Conservation (phyloP, 192 early-diverging fungal genomes). For the Coemansia sp. region DNA sequence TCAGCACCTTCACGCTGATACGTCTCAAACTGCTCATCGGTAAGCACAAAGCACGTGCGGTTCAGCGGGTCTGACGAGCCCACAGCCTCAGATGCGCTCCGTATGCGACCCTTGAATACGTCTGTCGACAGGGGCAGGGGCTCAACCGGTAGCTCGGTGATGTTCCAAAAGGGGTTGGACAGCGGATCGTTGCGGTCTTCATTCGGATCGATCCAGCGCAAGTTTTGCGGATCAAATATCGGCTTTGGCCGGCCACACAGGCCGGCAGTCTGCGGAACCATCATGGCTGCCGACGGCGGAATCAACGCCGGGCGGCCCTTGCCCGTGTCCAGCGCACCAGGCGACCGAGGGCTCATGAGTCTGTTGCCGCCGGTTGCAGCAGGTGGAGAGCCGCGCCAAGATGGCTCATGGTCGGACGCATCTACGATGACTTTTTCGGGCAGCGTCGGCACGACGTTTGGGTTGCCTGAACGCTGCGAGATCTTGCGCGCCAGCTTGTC, state of each 20-base stretch:
- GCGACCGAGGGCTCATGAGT: slow-evolving; percentile 24
- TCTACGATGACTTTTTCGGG: slow-evolving; percentile 27
- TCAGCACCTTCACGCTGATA: slow-evolving; percentile 42
- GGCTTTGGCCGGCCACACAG: slow-evolving; percentile 22
- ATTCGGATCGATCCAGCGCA: slow-evolving; percentile 48
- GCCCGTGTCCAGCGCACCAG: slow-evolving; percentile 9
- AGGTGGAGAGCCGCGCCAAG: neutral
- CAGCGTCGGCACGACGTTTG: slow-evolving; percentile 14
- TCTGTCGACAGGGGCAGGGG: slow-evolving; percentile 18
- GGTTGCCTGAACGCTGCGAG: slow-evolving; percentile 35
- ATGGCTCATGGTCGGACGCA: slow-evolving; percentile 3
- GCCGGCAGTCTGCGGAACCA: slow-evolving; percentile 19
- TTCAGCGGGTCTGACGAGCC: slow-evolving; percentile 15
- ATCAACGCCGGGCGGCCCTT: slow-evolving; percentile 40
- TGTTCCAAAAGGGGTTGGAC: slow-evolving; percentile 45
- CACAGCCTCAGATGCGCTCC: slow-evolving; percentile 37
- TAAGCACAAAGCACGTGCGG: slow-evolving; percentile 34
- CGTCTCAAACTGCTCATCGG: slow-evolving; percentile 43
- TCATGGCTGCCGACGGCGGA: slow-evolving; percentile 32
- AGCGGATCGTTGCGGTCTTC: slow-evolving; percentile 16
- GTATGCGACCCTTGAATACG: slow-evolving; percentile 18
- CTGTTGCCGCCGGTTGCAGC: slow-evolving; percentile 3
- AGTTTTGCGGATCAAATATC: slow-evolving; percentile 47
- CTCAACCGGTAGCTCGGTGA: slow-evolving; percentile 41
- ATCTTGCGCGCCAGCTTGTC: slow-evolving; percentile 46